Evolutionary conservation across 78 protist species (phyloP).

Genomic region (Trichosphaerium sp.): DNA sequence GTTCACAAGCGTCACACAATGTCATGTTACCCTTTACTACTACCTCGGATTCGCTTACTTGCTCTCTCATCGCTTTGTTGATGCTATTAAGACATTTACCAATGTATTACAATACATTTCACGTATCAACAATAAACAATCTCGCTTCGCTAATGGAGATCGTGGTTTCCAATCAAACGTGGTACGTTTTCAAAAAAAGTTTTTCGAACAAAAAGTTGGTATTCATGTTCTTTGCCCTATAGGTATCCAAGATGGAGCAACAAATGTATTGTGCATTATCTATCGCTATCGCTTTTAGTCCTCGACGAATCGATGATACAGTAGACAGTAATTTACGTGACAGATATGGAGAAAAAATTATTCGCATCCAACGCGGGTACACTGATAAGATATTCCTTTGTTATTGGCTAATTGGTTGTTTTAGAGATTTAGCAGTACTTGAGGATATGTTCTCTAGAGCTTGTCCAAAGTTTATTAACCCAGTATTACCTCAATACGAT

Average conservation of each 20-base stretch:
- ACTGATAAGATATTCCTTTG: neutral
- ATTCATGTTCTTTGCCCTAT: no score
- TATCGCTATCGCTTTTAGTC: conserved; percentile 56
- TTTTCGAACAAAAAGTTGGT: no score
- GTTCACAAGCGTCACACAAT: conserved; percentile 58
- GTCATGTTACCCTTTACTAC: conserved; percentile 62
- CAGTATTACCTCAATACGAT: conserved; percentile 22
- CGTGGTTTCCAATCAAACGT: neutral
- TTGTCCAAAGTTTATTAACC: conserved; percentile 65
- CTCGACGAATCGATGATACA: conserved; percentile 68
- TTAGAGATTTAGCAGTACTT: conserved; percentile 21
- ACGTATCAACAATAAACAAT: conserved; percentile 28
- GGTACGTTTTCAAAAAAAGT: neutral
- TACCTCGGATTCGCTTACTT: conserved; percentile 67
- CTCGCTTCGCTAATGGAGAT: no score
- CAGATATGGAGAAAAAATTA: conserved; percentile 55
- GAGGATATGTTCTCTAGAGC: conserved; percentile 54
- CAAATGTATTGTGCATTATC: conserved; percentile 78
- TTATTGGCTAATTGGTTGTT: neutral
- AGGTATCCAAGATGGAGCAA: conserved; percentile 64
- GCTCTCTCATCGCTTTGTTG: conserved; percentile 73
- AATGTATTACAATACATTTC: conserved; percentile 30
- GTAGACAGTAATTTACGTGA: conserved; percentile 50
- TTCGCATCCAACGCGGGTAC: conserved; percentile 43
- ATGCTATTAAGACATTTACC: conserved; percentile 47